Evolutionary conservation across 768 basidiomycete genomes (phyloP), one percentile per base, ranked within the genome.

Genomic region (Phallus indusiatus): DNA sequence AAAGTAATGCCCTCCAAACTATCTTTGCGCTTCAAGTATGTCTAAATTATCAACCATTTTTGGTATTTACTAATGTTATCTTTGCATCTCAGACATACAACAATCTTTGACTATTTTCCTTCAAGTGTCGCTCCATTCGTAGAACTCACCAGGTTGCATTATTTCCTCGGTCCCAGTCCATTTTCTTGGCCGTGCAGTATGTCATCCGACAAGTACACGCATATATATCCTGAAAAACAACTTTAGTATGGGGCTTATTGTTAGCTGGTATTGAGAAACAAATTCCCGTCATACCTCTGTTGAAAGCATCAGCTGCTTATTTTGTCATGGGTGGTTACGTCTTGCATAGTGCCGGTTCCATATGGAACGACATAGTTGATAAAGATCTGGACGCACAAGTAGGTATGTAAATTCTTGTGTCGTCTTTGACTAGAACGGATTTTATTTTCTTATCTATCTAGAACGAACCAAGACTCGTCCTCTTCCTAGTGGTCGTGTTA

Each of bases 321-420:
- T 28, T 6, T 28, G 22, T 21, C 28, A 10, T n/a, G 10, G 36
- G 36, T 16, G 36, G 36, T 8, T 37, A n/a, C 22, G n/a, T 54
- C n/a, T 18, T 54, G 11, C 53, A 54, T 18, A 54, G 53, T 28
- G 18, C 17, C 18, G 53, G 53, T 35, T 22, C 21, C 6, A 54
- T 34, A 8, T 54, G 53, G 53, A 54, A 54, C 33, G 53, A 54
- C 28, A 54, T 54, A n/a, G 14, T 21, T 18, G 53, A 54, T 54
- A 34, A 22, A n/a, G 53, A 54, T 35, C 34, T 54, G n/a, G 53
- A 54, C 33, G 21, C 21, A 8, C 53, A 6, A 21, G 53, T 54
- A n/a, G 53, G 53, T 54, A 35, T 11, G 22, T 22, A 6, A 6
- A 21, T 54, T 54, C 18, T 10, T 6, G n/a, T n/a, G n/a, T 28